A percentile compares a stretch with the other conserved stretches of the same genome.
Evolutionary conservation across 208 protist species (phyloP).

Genomic region (Acanthamoeba rhysodes): DNA sequence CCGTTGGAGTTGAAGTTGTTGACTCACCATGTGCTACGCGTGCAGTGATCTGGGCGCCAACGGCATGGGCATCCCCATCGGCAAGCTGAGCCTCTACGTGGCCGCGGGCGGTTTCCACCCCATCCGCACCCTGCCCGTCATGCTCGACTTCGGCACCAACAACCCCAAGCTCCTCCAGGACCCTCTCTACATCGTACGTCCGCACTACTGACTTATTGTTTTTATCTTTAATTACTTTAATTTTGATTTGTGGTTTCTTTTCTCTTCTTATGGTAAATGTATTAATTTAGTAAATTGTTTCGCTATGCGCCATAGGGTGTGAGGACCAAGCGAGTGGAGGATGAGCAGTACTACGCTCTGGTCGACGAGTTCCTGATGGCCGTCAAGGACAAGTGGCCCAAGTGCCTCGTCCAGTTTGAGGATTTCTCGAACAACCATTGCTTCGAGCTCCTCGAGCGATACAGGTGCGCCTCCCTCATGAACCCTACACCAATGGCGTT

Average conservation of each 20-base stretch:
- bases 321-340: not conserved
- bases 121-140: slow-evolving; percentile 92
- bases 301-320: not conserved
- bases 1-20: not conserved
- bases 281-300: not conserved
- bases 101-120: slow-evolving; percentile 94
- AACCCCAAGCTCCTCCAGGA: slow-evolving; percentile 92
- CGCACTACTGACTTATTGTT: slow-evolving; percentile 86
- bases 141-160: slow-evolving; percentile 95
- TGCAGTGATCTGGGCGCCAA: slow-evolving; percentile 93
- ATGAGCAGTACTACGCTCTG: slow-evolving; percentile 92
- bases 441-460: slow-evolving; percentile 95
- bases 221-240: slow-evolving; percentile 57
- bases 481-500: too few species aligned
- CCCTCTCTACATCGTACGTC: slow-evolving; percentile 93
- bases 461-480: slow-evolving; percentile 80
- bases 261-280: too few species aligned
- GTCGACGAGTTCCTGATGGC: slow-evolving; percentile 96
- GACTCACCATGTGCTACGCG: not conserved
- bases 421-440: slow-evolving; percentile 97
- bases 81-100: slow-evolving; percentile 95
- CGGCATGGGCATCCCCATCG: slow-evolving; percentile 96
- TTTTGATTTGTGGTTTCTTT: not conserved
- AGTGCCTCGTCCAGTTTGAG: slow-evolving; percentile 94
- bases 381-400: slow-evolving; percentile 92